A percentile compares a stretch with the other conserved stretches of the same genome.
Evolutionary conservation across 2,329 filamentous ascomycete genomes (phyloP).

Genomic region (Chaetomium sp.): DNA sequence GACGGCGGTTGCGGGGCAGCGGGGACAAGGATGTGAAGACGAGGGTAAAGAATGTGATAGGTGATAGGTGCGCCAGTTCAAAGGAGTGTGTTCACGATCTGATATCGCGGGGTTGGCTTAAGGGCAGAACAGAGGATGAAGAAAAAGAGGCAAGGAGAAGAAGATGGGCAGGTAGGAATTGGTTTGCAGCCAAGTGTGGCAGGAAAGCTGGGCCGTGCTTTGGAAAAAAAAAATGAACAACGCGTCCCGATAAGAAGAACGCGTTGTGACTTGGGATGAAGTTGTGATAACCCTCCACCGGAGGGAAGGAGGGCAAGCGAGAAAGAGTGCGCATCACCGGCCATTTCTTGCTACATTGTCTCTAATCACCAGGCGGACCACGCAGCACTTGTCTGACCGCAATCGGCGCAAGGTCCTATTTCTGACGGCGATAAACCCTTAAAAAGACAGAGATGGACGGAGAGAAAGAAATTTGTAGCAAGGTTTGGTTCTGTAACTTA

Average conservation of each 20-base stretch:
- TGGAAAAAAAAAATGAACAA: too few species aligned
- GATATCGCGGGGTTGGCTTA: conserved; percentile 3
- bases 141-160: not conserved
- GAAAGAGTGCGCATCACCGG: too few species aligned
- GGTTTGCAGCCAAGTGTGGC: not conserved
- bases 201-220: not conserved
- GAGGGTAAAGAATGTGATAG: not conserved
- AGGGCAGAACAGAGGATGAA: not conserved
- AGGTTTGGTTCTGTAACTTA: conserved; percentile 41
- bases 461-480: not conserved
- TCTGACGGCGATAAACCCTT: too few species aligned
- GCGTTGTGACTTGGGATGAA: not conserved
- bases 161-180: not conserved
- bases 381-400: conserved; percentile 7
- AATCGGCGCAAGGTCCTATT: not conserved
- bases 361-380: not conserved
- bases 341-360: too few species aligned
- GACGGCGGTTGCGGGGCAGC: not conserved
- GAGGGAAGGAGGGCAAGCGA: not conserved
- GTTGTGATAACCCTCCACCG: not conserved
- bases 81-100: not conserved
- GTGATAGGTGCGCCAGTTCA: not conserved
- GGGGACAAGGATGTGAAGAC: not conserved
- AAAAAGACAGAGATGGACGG: not conserved
- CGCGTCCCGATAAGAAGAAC: too few species aligned